phyloP scores from a whole-genome alignment of 129 eudicot genomes.

The Silybum marianum region DNA sequence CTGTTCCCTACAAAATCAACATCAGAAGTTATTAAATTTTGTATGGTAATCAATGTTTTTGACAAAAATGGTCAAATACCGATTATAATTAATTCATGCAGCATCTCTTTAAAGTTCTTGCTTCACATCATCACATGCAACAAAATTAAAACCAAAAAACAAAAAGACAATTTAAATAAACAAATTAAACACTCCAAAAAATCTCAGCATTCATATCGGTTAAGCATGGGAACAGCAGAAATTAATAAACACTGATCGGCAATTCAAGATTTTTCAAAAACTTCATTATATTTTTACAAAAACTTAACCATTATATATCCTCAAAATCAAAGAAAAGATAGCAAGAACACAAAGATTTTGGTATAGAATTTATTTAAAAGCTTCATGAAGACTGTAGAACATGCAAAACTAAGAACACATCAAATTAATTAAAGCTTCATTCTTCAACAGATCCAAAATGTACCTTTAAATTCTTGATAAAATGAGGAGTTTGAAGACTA shows the following conservation, averaged over 20 bases:
- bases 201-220: neutral
- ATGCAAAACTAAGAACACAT: neutral
- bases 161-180: neutral
- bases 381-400: neutral
- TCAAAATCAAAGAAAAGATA: neutral
- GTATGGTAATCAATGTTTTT: neutral
- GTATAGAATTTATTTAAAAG: neutral
- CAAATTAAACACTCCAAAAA: neutral
- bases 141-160: neutral
- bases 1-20: conserved; percentile 10
- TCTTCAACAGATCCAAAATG: neutral
- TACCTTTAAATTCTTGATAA: neutral
- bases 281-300: neutral
- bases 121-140: conserved; percentile 27
- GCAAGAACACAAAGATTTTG: neutral
- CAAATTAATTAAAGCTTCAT: neutral
- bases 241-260: neutral
- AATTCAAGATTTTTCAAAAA: neutral
- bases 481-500: neutral
- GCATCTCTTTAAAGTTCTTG: neutral
- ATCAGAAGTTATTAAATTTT: neutral
- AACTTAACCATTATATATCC: neutral
- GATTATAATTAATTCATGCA: conserved; percentile 1
- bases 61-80: neutral
- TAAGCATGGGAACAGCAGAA: neutral